Evolutionary conservation across 2,329 filamentous ascomycete species (phyloP), one percentile per base, ranked within the genome.

Genomic region (Fusarium tanahbumbuense): DNA sequence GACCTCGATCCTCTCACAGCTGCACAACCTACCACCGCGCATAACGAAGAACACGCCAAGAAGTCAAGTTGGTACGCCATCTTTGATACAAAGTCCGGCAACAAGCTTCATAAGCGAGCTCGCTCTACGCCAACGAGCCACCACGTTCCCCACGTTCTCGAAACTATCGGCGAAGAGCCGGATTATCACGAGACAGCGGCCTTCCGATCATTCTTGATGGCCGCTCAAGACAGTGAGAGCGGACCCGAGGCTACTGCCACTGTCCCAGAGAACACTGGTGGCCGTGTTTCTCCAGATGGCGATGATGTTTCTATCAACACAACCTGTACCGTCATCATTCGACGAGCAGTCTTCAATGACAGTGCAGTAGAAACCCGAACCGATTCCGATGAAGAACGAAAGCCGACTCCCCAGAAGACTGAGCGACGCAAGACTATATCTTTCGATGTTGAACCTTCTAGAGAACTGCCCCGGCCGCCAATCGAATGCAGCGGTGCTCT

Each of bases 61-160:
- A 67, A 56, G 25, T 56, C 53, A 15, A 12, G 47, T 4, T 67
- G 55, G 68, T 15, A 40, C 18, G 23, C 12, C 11, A 9, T 70
- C 6, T 70, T 70, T 13, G 62, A 70, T 16, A 67, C 55, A 4
- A 64, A 60, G 25, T 55, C 67, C 10, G 68, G 68, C 1, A 64
- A 64, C 8, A 70, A 70, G 15, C 58, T 70, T 2, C 67, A 67
- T 13, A 70, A 67, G 25, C 67, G 67, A 16, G 20, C 47, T 15
- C 66, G 57, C 15, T 70, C 68, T 4, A 63, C 56, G 4, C 68
- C 67, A 3, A 40, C 27, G 4, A 44, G 41, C 18, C 12, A 8
- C 4, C 37, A 62, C 4, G n/a, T 42, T 16, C 47, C 46, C 3
- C 48, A 57, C 20, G 18, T 34, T 5, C 66, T 70, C 11, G 40